phyloP scores from a whole-genome alignment of 2,329 filamentous ascomycete genomes.

The Zasmidium angulare region DNA sequence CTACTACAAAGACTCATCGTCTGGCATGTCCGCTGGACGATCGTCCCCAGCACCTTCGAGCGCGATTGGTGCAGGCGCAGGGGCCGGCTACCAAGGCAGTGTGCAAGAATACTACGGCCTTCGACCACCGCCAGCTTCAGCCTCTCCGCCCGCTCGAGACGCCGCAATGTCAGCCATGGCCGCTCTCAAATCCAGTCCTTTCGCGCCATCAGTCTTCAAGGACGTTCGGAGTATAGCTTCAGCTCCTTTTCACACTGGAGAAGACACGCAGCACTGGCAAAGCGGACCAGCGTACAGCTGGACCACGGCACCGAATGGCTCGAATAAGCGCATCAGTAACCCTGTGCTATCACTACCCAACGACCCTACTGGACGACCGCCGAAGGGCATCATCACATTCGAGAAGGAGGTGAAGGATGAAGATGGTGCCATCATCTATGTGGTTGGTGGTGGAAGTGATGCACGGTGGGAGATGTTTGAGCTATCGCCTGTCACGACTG shows the following conservation, averaged over 20 bases:
- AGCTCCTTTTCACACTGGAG: slow-evolving; percentile 77
- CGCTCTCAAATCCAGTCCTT: slow-evolving; percentile 32
- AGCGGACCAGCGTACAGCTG: slow-evolving; percentile 28
- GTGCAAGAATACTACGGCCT: slow-evolving; percentile 37
- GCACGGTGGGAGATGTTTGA: slow-evolving; percentile 38
- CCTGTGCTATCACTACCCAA: slow-evolving; percentile 50
- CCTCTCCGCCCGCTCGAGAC: slow-evolving; percentile 22
- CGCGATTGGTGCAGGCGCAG: slow-evolving; percentile 13
- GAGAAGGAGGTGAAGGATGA: slow-evolving; percentile 23
- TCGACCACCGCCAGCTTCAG: slow-evolving; percentile 29
- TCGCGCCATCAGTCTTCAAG: slow-evolving; percentile 78
- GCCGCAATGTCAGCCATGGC: slow-evolving; percentile 26
- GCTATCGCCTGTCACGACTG: slow-evolving; percentile 20
- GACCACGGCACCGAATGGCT: slow-evolving; percentile 39
- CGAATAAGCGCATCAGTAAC: slow-evolving; percentile 30
- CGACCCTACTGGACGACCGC: slow-evolving; percentile 58
- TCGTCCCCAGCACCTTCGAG: slow-evolving; percentile 26
- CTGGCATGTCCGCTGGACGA: slow-evolving; percentile 25
- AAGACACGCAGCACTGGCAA: slow-evolving; percentile 58
- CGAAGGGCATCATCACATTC: slow-evolving; percentile 87
- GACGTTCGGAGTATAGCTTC: slow-evolving; percentile 86
- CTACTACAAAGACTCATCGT: slow-evolving; percentile 24
- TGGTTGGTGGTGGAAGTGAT: slow-evolving; percentile 36
- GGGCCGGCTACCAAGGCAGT: slow-evolving; percentile 28
- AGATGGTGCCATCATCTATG: slow-evolving; percentile 29